Evolutionary conservation across 495 filamentous ascomycete species (phyloP).

Genomic region (Xylaria curta): DNA sequence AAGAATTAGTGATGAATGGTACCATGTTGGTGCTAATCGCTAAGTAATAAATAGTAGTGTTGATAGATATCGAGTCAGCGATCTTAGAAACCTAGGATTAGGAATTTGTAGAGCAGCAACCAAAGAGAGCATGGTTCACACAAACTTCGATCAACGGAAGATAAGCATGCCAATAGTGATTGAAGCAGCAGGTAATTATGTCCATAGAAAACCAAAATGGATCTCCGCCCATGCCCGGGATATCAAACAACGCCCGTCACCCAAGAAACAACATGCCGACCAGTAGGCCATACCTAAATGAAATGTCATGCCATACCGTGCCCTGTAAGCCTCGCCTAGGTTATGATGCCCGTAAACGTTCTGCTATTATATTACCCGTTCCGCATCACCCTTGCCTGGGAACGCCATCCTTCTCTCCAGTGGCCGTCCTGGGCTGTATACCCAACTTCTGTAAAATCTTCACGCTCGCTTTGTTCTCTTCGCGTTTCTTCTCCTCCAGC

Average conservation of each 20-base stretch:
- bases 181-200: neutral
- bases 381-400: constrained; percentile 3
- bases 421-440: constrained; percentile 35
- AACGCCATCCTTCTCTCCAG: constrained; percentile 29
- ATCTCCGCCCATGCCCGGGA: neutral
- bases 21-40: neutral
- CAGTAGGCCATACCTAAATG: neutral
- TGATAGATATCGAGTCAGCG: neutral
- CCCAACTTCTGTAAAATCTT: constrained; percentile 46
- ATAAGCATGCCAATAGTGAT: neutral
- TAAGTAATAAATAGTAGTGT: neutral
- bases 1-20: neutral
- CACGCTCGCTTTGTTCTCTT: constrained; percentile 43
- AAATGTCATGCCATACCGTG: neutral
- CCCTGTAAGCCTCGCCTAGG: neutral
- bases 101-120: neutral
- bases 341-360: neutral
- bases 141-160: neutral
- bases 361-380: neutral
- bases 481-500: constrained; percentile 43
- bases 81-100: neutral
- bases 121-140: neutral
- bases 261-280: neutral
- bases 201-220: neutral
- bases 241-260: constrained; percentile 17